Evolutionary conservation across 108 stramenopile genomes (phyloP).

Genomic region (Bacterosira constricta): DNA sequence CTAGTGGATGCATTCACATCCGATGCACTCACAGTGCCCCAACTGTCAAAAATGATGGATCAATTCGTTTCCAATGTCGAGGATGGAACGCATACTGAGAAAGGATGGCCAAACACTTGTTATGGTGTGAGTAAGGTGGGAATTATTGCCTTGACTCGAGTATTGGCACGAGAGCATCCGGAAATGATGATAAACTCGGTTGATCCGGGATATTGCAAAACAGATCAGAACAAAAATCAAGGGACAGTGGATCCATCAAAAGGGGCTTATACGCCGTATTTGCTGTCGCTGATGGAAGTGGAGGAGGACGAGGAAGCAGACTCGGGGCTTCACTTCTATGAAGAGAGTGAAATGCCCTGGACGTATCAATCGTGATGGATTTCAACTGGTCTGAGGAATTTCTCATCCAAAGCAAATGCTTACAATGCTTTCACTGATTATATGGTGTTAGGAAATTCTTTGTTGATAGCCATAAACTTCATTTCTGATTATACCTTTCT

Average conservation of each 20-base stretch:
- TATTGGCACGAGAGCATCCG: constrained; percentile 51
- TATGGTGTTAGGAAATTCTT: no score
- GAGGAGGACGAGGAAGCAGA: constrained; percentile 30
- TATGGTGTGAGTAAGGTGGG: constrained; percentile 84
- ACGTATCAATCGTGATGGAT: constrained; percentile 37
- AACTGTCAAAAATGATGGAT: constrained; percentile 50
- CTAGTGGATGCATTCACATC: constrained; percentile 54
- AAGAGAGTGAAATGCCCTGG: constrained; percentile 51
- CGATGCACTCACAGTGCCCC: constrained; percentile 25
- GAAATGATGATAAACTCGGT: constrained; percentile 60
- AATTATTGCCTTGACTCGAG: constrained; percentile 71
- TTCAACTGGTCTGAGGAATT: no score
- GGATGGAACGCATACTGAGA: constrained; percentile 49
- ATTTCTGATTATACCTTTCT: no score
- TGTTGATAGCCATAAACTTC: no score
- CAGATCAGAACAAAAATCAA: constrained; percentile 78
- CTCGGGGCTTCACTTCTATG: constrained; percentile 54
- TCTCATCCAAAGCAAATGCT: no score
- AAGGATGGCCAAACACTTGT: constrained; percentile 83
- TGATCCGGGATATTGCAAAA: constrained; percentile 75
- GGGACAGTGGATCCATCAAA: constrained; percentile 62
- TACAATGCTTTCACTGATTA: no score
- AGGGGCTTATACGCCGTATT: constrained; percentile 74
- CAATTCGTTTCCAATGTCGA: constrained; percentile 65
- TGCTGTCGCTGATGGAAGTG: constrained; percentile 54